Evolutionary conservation across 495 filamentous ascomycete species (phyloP).

Genomic region (Penicillium antarcticum): DNA sequence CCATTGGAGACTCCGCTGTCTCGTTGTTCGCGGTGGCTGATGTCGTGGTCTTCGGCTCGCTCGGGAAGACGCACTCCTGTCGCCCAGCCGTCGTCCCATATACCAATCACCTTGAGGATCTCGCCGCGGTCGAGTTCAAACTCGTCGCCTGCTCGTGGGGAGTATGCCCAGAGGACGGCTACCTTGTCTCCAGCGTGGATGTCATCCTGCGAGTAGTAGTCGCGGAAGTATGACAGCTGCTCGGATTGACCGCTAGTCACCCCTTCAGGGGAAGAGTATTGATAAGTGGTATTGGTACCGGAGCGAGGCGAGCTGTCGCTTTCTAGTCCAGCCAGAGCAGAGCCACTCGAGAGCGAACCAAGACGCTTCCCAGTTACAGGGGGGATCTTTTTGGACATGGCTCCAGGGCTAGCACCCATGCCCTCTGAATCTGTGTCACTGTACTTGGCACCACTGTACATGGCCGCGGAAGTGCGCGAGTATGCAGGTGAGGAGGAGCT

Average conservation of each 20-base stretch:
- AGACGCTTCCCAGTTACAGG: slow-evolving; percentile 70
- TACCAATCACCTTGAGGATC: slow-evolving; percentile 97
- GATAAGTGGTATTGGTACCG: slow-evolving; percentile 56
- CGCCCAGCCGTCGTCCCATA: slow-evolving; percentile 99
- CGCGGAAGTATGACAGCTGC: slow-evolving; percentile 92
- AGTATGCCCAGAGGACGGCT: slow-evolving; percentile 92
- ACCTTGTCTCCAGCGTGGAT: slow-evolving; percentile 91
- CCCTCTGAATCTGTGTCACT: slow-evolving; percentile 77
- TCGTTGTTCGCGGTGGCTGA: slow-evolving; percentile 69
- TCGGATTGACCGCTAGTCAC: slow-evolving; percentile 88
- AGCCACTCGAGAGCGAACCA: slow-evolving; percentile 87
- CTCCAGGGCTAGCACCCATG: slow-evolving; percentile 74
- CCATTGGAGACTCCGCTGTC: slow-evolving; percentile 93
- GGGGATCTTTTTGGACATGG: slow-evolving; percentile 56
- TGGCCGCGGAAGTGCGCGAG: slow-evolving; percentile 38
- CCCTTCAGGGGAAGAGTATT: slow-evolving; percentile 79
- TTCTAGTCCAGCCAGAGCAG: slow-evolving; percentile 64
- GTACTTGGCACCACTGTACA: slow-evolving; percentile 48
- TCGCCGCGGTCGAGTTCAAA: slow-evolving; percentile 93
- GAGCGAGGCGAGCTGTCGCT: slow-evolving; percentile 73
- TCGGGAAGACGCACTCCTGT: slow-evolving; percentile 84
- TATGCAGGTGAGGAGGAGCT: slow-evolving; percentile 58
- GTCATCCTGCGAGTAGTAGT: slow-evolving; percentile 97
- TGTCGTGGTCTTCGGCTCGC: slow-evolving; percentile 84
- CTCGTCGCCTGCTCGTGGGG: slow-evolving; percentile 89